phyloP scores from a whole-genome alignment of 2,329 filamentous ascomycete genomes.

The Escovopsis sp. region DNA sequence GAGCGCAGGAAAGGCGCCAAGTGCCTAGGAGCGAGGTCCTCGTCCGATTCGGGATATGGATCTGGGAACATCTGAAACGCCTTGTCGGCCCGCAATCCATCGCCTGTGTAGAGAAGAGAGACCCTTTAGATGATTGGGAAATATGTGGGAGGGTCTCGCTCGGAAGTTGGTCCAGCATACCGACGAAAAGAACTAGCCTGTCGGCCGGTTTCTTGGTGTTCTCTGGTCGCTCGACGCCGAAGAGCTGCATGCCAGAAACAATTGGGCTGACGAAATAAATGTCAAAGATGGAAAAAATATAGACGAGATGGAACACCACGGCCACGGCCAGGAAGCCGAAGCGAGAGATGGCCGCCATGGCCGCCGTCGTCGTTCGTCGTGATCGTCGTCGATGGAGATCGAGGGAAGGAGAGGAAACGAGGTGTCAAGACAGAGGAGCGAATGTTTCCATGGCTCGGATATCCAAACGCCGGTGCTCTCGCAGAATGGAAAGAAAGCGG shows the following conservation, averaged over 20 bases:
- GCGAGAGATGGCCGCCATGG: slow-evolving; percentile 46
- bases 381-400: not conserved
- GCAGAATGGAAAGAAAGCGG: not conserved
- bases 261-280: slow-evolving; percentile 98
- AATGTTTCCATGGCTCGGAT: not conserved
- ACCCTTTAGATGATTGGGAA: not conserved
- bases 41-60: slow-evolving; percentile 54
- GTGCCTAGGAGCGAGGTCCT: slow-evolving; percentile 57
- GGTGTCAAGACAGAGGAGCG: too few species aligned
- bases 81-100: slow-evolving; percentile 93
- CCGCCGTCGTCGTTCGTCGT: slow-evolving; percentile 7
- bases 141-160: too few species aligned
- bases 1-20: slow-evolving; percentile 87
- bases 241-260: slow-evolving; percentile 84
- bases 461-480: not conserved
- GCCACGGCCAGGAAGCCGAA: slow-evolving; percentile 78
- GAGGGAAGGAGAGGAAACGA: not conserved
- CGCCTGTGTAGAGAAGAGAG: slow-evolving; percentile 35
- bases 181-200: slow-evolving; percentile 84
- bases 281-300: slow-evolving; percentile 92
- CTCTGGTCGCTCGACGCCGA: slow-evolving; percentile 48
- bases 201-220: slow-evolving; percentile 63
- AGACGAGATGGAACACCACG: slow-evolving; percentile 82
- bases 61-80: slow-evolving; percentile 89
- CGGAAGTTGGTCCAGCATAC: slow-evolving; percentile 29